Conservation (phyloP, 257 asterid species). For the Ehretia macrophylla region DNA sequence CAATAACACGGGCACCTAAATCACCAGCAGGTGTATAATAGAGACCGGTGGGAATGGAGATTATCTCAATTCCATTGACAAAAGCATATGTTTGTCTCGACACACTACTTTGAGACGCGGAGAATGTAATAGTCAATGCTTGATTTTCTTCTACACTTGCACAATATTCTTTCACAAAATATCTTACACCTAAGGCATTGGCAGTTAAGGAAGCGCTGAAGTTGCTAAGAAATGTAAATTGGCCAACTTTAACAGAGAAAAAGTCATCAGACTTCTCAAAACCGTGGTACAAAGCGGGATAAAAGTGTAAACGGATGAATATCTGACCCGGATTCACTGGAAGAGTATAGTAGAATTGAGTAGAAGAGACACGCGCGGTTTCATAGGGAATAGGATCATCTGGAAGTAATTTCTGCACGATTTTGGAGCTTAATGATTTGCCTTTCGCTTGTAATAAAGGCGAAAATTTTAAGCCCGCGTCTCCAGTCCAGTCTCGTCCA, state of each 20-base stretch:
- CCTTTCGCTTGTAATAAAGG: no score
- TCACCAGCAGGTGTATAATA: conserved; percentile 43
- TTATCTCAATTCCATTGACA: conserved; percentile 50
- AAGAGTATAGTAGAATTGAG: conserved; percentile 19
- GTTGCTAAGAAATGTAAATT: conserved; percentile 22
- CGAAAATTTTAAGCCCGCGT: no score
- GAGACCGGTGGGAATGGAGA: conserved; percentile 32
- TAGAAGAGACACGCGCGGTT: no score
- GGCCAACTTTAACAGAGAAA: conserved; percentile 24
- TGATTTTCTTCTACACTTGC: conserved; percentile 23
- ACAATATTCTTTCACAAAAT: conserved; percentile 51
- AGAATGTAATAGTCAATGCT: conserved; percentile 33
- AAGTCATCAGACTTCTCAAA: conserved; percentile 22
- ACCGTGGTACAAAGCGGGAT: conserved; percentile 23
- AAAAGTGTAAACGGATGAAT: conserved; percentile 32
- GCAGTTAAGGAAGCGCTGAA: conserved; percentile 25
- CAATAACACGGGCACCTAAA: conserved; percentile 39
- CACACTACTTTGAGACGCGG: conserved; percentile 24
- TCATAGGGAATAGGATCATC: no score
- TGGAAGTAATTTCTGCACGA: no score
- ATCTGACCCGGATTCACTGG: conserved; percentile 16
- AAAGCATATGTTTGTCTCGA: conserved; percentile 32
- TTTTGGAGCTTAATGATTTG: no score
- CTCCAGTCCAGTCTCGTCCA: no score
- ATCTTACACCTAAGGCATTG: conserved; percentile 26